These are phyloP conservation scores for Tetrahymena elliotti DNA, from an alignment of 73 alveolate genomes.

Conservation along the genomic window DNA sequence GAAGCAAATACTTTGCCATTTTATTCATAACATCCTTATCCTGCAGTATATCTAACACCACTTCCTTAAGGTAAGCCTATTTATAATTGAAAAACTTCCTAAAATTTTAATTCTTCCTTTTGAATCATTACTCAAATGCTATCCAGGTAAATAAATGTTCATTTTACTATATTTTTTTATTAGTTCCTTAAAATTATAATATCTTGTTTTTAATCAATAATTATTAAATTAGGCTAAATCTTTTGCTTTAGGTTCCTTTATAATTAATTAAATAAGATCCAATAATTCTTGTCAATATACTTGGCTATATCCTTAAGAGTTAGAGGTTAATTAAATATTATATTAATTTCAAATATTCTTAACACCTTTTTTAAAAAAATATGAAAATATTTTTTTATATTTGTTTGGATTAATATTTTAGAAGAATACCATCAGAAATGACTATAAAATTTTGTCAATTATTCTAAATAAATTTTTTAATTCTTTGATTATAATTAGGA, in stretches of 20 bases:
- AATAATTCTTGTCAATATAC: neutral
- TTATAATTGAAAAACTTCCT: neutral
- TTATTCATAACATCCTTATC: constrained; percentile 6
- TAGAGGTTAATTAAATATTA: no score
- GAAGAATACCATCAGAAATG: no score
- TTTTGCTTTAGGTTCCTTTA: neutral
- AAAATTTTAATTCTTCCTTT: neutral
- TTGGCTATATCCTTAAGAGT: no score
- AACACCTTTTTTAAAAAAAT: no score
- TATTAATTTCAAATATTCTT: no score
- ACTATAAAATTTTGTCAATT: no score
- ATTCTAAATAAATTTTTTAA: no score
- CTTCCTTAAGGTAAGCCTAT: neutral
- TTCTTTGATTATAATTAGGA: no score
- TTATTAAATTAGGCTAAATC: neutral
- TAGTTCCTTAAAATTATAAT: neutral
- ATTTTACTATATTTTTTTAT: neutral
- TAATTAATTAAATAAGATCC: neutral
- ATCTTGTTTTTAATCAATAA: neutral
- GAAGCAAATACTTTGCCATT: constrained; percentile 39
- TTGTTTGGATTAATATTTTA: no score
- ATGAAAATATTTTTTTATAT: no score
- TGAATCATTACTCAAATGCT: neutral
- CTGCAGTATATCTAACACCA: neutral
- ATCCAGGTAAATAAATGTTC: neutral